Base-by-base conservation (phyloP, 805 yeast genomes). In the Saturnispora serradocipensis region DNA sequence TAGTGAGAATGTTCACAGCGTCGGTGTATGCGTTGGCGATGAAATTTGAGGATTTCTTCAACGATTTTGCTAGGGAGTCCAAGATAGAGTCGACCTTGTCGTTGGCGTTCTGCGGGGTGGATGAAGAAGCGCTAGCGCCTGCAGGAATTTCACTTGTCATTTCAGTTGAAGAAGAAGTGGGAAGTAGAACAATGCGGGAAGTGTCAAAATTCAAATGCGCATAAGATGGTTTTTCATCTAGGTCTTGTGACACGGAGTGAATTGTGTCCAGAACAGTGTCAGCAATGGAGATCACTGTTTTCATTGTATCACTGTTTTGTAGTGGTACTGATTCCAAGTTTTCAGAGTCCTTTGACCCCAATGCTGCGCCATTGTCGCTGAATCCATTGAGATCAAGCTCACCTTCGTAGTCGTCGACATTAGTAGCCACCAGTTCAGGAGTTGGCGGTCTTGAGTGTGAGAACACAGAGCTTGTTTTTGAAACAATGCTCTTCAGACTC, bases 401-500 rank as follows among this genome's bases (percentile, higher is more conserved):
- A 30, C 9, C 34, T 11, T 30, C 34, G 13, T 30, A 30, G 34
- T 10, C 34, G 5, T 30, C 3, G 13, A 13, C 34, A 25, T 25
- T 30, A 13, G 3, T 5, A 30, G 34, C 15, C 5, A 25, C 34
- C 11, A 30, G 13, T 10, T 30, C 34, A 30, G 34, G 34, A 30
- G 34, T 30, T 30, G 34, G 34, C 34, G 34, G n/a, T 30, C 34
- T 30, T 30, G 28, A 22, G 24, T 45, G 47, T 5, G 39, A 32
- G 5, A 45, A 30, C n/a, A 30, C 32, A 24, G 39, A 45, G n/a
- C 40, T 38, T 24, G 46, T 38, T 18, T 47, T 45, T 35, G 51
- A 49, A 22, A 48, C 42, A 8, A 48, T 48, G 22, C 51, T 38
- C 16, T 48, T 48, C 27, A 48, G 32, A 34, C 34, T 48, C 25